Evolutionary conservation across 371 early-diverging fungal genomes (phyloP).

Genomic region (Entomophthora muscae): DNA sequence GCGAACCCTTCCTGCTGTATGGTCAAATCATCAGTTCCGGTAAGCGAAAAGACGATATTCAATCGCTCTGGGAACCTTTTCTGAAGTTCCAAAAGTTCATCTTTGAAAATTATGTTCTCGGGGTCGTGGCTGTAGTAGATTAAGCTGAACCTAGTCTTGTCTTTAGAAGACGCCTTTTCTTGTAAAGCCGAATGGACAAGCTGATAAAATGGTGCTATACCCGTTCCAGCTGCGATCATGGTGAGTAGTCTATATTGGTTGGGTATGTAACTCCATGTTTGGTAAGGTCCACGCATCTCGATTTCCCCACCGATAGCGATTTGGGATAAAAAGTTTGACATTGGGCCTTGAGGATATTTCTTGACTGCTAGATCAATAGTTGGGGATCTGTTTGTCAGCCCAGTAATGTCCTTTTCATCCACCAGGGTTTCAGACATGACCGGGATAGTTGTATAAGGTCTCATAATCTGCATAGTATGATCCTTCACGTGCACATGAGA

Average conservation of each 20-base stretch:
- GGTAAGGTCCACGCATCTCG: conserved; percentile 1
- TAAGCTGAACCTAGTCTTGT: background rate
- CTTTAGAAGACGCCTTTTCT: background rate
- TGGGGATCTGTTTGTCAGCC: background rate
- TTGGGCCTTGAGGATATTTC: background rate
- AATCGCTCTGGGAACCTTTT: background rate
- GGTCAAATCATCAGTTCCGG: background rate
- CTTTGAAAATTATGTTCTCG: background rate
- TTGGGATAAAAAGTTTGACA: background rate
- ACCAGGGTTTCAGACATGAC: background rate
- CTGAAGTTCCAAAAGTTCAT: background rate
- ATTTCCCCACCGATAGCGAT: background rate
- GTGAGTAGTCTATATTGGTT: background rate
- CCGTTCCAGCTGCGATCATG: background rate
- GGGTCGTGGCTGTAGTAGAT: background rate
- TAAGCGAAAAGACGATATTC: background rate
- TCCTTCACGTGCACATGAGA: background rate
- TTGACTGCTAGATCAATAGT: background rate
- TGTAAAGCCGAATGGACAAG: background rate
- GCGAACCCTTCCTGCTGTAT: background rate
- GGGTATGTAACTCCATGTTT: background rate
- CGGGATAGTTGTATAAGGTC: background rate
- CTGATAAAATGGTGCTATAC: background rate
- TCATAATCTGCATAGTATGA: conserved; percentile 1
- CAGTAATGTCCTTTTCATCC: background rate